Evolutionary conservation across 257 asterid genomes (phyloP).

Genomic region (Solanum tarijense): DNA sequence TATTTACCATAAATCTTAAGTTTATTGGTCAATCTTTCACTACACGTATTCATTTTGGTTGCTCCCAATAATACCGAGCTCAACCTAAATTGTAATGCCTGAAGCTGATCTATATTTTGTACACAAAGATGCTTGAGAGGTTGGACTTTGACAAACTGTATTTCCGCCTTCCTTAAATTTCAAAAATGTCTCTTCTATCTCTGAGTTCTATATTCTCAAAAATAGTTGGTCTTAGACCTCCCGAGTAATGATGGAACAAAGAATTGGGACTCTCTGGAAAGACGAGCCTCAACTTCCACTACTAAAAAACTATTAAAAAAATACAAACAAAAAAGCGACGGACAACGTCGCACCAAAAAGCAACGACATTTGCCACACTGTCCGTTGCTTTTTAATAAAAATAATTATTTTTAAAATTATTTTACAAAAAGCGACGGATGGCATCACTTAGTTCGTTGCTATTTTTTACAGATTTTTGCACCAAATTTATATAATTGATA

Average conservation of each 20-base stretch:
- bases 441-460: too few species aligned
- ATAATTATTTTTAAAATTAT: too few species aligned
- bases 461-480: too few species aligned
- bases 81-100: slow-evolving; percentile 27
- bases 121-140: slow-evolving; percentile 27
- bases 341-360: too few species aligned
- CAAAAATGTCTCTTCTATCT: slow-evolving; percentile 65
- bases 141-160: slow-evolving; percentile 14
- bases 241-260: slow-evolving; percentile 15
- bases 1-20: slow-evolving; percentile 11
- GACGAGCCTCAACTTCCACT: slow-evolving; percentile 76
- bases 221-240: slow-evolving; percentile 28
- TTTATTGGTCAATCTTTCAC: slow-evolving; percentile 15
- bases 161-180: slow-evolving; percentile 18
- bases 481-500: too few species aligned
- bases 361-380: too few species aligned
- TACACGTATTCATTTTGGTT: slow-evolving; percentile 17
- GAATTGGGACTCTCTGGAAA: slow-evolving; percentile 48
- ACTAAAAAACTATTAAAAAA: too few species aligned
- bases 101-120: slow-evolving; percentile 41
- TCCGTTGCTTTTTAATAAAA: too few species aligned
- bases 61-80: slow-evolving; percentile 7
- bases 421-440: too few species aligned
- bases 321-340: too few species aligned
- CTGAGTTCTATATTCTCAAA: slow-evolving; percentile 73